Base-by-base conservation (phyloP, 306 rosid species). In the Cicer yamashitae region DNA sequence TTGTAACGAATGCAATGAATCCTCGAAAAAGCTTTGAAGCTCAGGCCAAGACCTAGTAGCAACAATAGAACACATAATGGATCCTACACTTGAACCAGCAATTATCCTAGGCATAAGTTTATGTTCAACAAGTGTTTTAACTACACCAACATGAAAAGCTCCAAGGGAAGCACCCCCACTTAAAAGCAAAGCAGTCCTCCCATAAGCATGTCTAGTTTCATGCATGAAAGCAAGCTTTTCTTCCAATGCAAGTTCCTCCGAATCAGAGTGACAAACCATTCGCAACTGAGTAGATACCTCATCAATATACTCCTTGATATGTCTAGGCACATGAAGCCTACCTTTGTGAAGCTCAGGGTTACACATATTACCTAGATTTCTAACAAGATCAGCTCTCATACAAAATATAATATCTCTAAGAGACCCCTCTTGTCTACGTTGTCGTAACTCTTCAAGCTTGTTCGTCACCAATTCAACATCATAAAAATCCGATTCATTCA, bases 111-210 rank as follows among this genome's bases (percentile, higher is more conserved):
- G 99, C 86, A 94, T 14, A 77, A 94, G 92, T 87, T 90, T 94
- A 79, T 94, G 96, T 61, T 94, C 90, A 13, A 94, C 99, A 53
- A 94, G 78, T 2, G 96, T 94, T 62, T 89, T 89, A 72, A 90
- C 97, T 0, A 94, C 97, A 45, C 99, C 97, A 0, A 89, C 83
- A 82, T 94, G 99, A 70, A 87, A 92, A 60, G 97, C 85, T 73
- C 99, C 99, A 62, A 94, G 99, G 10, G 99, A 92, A 67, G 99
- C 97, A 61, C 99, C 99, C 47, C 99, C 99, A 82, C 99, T 94
- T 79, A 94, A 86, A 9, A 94, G 82, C 85, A 94, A 76, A 66
- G 99, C 99, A 6, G 99, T 94, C 83, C 99, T 92, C 71, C 99
- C 97, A 77, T 92, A 94, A 18, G 97, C 93, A 34, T 92, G 99